These are phyloP conservation scores for Aspergillus mulundensis DNA, from an alignment of 495 filamentous ascomycete genomes.

Conservation along the genomic window DNA sequence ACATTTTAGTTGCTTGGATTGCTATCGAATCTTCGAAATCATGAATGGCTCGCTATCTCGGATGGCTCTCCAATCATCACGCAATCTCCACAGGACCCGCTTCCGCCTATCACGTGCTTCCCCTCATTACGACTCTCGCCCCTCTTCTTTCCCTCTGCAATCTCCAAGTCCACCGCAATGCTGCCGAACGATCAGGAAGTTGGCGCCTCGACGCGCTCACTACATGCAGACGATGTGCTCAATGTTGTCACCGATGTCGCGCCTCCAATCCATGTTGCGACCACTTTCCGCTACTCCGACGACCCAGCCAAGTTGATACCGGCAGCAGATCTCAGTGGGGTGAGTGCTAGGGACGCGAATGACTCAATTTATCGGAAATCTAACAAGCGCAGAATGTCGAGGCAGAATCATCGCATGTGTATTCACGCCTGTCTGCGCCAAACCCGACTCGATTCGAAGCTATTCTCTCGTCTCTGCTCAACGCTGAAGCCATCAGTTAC, in stretches of 20 bases:
- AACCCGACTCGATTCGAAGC: slow-evolving; percentile 80
- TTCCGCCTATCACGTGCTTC: not conserved
- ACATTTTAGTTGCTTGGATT: not conserved
- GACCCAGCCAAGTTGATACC: slow-evolving; percentile 61
- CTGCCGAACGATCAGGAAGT: slow-evolving; percentile 21
- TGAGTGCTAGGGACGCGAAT: slow-evolving; percentile 19
- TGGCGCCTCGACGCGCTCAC: slow-evolving; percentile 59
- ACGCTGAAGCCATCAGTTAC: slow-evolving; percentile 69
- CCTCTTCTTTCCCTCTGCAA: slow-evolving; percentile 4
- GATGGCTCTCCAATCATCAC: not conserved
- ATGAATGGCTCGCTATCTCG: not conserved
- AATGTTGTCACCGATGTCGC: slow-evolving; percentile 72
- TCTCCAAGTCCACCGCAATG: slow-evolving; percentile 23
- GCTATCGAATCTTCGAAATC: too few species aligned
- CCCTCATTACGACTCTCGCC: not conserved
- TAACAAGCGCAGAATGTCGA: slow-evolving; percentile 19
- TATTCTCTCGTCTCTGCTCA: slow-evolving; percentile 67
- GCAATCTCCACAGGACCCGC: not conserved
- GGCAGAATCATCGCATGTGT: slow-evolving; percentile 49
- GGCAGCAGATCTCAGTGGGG: slow-evolving; percentile 30
- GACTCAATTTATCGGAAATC: too few species aligned
- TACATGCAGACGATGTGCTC: slow-evolving; percentile 82
- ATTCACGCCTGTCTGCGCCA: slow-evolving; percentile 72
- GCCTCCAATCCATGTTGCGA: slow-evolving; percentile 80
- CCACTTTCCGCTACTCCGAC: slow-evolving; percentile 76